These are phyloP conservation scores for Persicaria tinctoria DNA, from an alignment of 148 eudicot species.

Conservation along the genomic window DNA sequence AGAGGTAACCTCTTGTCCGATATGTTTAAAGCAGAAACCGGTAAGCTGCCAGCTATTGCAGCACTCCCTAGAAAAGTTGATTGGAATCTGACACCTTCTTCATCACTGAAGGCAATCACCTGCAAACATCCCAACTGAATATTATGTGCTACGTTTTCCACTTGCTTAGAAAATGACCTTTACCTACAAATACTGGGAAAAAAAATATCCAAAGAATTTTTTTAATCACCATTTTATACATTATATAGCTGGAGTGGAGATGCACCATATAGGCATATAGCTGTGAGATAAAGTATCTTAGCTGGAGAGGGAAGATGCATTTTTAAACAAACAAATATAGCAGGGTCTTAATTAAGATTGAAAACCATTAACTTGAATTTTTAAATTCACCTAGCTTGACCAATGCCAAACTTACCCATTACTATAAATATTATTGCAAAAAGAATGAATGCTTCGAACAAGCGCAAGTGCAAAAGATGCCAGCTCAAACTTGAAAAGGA, in stretches of 20 bases:
- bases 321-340: background rate
- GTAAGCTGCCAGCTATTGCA: constrained; percentile 79
- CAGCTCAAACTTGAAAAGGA: background rate
- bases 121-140: constrained; percentile 23
- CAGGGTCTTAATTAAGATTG: background rate
- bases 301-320: background rate
- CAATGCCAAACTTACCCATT: background rate
- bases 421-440: background rate
- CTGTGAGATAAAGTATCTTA: background rate
- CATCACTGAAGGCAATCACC: constrained; percentile 97
- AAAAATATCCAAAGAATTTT: background rate
- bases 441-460: background rate
- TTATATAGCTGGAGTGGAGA: background rate
- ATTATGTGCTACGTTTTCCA: background rate
- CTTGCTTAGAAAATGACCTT: constrained; percentile 1
- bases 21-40: constrained; percentile 52
- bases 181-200: background rate
- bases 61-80: constrained; percentile 98
- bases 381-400: background rate
- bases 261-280: background rate
- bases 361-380: background rate
- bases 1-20: constrained; percentile 70
- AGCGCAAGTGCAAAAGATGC: background rate
- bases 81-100: constrained; percentile 95
- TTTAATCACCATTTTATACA: background rate